Evolutionary conservation across 1,284 basidiomycete genomes (phyloP), one percentile per base, ranked within the genome.

Genomic region (Pseudomicrostroma phylloplanum): DNA sequence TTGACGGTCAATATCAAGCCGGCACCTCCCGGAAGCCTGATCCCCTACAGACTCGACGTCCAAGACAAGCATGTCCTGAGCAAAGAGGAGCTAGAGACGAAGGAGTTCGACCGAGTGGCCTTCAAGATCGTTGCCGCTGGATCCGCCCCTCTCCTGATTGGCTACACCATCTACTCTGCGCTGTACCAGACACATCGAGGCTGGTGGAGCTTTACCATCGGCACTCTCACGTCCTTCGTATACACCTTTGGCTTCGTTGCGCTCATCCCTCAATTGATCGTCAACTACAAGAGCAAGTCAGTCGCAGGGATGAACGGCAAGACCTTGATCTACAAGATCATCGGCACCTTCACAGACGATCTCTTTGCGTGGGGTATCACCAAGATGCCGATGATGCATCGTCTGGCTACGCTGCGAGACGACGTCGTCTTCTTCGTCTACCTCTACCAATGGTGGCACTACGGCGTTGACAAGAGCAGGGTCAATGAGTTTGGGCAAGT

Each of bases 51-150:
- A 72, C 69, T 96, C 64, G 84, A 87, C 42, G 86, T 96, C 73
- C 88, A 88, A 81, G 90, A 91, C 82, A 96, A 96, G 80, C 92
- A 96, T 76, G 87, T 91, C 63, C 83, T 96, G 13, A 89, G 84
- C 65, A 92, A 94, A 74, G 92, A 96, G 71, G 94, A 97, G 82
- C 91, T 89, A 83, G 92, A 89, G 82, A 96, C 94, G n/a, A 92
- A 96, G 80, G 92, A 96, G 87, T 74, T 87, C 75, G 90, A 93
- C 82, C 85, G 85, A 69, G 83, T 92, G 53, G 91, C 91, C 1
- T 92, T 91, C 86, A 87, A 86, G 78, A 94, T 90, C 76, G 93
- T 96, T 23, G 89, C 90, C 41, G 92, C 88, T 78, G 88, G 87
- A 67, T 86, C 92, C 7, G 86, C 90, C 58, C 94, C 94, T 1